Conservation (phyloP, 306 rosid species). For the Castanospermum australe region DNA sequence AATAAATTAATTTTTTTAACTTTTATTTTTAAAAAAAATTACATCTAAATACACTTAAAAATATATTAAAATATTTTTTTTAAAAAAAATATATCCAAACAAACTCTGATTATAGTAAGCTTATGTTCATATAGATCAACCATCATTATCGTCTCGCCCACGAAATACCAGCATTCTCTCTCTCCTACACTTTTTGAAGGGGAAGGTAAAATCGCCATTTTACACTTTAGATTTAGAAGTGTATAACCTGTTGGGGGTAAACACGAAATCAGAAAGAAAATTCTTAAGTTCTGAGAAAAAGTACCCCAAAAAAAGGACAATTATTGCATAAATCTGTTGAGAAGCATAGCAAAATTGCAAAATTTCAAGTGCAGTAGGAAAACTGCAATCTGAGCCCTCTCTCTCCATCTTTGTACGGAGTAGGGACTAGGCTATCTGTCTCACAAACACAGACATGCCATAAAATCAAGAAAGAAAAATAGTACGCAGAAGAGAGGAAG, state of each 20-base stretch:
- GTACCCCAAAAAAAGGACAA: neutral
- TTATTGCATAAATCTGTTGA: neutral
- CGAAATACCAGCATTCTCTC: neutral
- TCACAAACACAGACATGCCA: neutral
- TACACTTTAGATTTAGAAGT: neutral
- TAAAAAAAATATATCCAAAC: no score
- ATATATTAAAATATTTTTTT: no score
- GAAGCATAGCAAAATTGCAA: neutral
- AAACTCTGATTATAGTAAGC: no score
- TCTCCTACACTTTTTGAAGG: neutral
- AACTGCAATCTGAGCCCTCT: neutral
- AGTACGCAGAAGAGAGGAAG: constrained; percentile 7
- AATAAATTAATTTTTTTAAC: no score
- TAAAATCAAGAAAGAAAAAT: neutral
- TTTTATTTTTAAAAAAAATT: no score
- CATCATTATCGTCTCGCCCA: neutral
- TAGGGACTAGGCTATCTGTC: neutral
- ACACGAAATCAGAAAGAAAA: neutral
- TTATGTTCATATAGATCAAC: neutral
- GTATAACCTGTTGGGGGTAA: neutral
- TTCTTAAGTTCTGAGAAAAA: neutral
- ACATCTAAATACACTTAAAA: no score
- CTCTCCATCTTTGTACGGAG: neutral
- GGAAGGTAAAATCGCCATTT: neutral
- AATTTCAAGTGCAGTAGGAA: neutral